Evolutionary conservation across 495 filamentous ascomycete species (phyloP).

Genomic region (Copromyces sp.): DNA sequence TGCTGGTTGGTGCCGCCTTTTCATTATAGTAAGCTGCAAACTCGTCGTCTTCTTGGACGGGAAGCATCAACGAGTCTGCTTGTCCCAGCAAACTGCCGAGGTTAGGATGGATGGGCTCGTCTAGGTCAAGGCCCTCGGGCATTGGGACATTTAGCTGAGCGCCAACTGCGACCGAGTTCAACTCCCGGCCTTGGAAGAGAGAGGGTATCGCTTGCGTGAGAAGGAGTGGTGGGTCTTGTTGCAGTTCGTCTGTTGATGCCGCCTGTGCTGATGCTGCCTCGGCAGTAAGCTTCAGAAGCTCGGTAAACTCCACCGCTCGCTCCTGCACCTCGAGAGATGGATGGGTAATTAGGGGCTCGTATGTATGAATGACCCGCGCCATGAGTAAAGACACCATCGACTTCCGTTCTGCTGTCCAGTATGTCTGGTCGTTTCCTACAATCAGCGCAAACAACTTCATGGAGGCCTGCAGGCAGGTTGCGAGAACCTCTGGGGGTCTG

Average conservation of each 20-base stretch:
- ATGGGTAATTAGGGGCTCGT: constrained; percentile 67
- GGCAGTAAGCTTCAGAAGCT: constrained; percentile 72
- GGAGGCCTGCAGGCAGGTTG: constrained; percentile 74
- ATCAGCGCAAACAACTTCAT: constrained; percentile 73
- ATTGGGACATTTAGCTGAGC: constrained; percentile 83
- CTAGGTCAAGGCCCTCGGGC: constrained; percentile 61
- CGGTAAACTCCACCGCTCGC: constrained; percentile 81
- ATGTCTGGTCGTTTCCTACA: constrained; percentile 40
- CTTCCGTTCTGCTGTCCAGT: constrained; percentile 57
- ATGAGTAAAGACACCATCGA: constrained; percentile 64
- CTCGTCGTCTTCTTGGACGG: constrained; percentile 47
- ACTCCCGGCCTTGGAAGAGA: constrained; percentile 72
- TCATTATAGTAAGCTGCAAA: constrained; percentile 68
- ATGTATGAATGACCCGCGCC: constrained; percentile 65
- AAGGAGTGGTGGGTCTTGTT: constrained; percentile 62
- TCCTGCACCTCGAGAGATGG: constrained; percentile 94
- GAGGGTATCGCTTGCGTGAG: constrained; percentile 81
- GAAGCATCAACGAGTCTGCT: constrained; percentile 44
- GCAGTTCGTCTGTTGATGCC: constrained; percentile 39
- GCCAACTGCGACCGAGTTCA: constrained; percentile 77
- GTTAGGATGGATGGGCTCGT: constrained; percentile 71
- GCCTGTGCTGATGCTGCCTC: constrained; percentile 65
- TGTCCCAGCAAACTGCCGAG: constrained; percentile 52
- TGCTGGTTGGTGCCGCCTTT: constrained; percentile 29
- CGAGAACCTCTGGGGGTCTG: constrained; percentile 45